Percentiles rank a stretch among this genome's conserved stretches.
Conservation (phyloP, 352 stramenopile genomes). For the Thalassiosira livingstoniorum region DNA sequence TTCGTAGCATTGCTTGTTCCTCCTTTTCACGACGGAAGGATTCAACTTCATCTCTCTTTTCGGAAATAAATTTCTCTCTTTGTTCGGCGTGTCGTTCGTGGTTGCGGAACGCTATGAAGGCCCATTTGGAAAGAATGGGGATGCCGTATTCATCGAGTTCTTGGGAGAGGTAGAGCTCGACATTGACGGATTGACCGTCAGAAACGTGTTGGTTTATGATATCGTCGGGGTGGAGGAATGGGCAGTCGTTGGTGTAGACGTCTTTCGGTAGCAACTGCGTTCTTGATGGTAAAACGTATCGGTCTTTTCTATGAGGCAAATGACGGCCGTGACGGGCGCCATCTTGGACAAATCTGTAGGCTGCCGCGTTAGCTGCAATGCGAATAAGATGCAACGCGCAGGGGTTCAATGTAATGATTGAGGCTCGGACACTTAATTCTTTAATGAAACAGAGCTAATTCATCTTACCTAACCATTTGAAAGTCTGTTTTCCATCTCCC, state of each 20-base stretch:
- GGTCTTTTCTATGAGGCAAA: background rate
- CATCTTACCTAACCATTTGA: conserved; percentile 37
- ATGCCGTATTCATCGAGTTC: conserved; percentile 34
- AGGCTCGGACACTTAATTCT: background rate
- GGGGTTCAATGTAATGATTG: background rate
- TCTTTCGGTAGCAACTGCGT: conserved; percentile 26
- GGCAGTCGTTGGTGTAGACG: conserved; percentile 33
- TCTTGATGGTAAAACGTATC: background rate
- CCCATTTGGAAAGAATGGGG: conserved; percentile 32
- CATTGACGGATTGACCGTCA: conserved; percentile 31
- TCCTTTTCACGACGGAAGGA: conserved; percentile 8
- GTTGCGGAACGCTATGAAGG: conserved; percentile 31
- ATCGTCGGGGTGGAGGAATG: conserved; percentile 40
- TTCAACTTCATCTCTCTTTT: conserved; percentile 26
- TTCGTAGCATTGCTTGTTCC: background rate
- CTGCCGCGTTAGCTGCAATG: conserved; percentile 11
- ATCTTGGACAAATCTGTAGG: conserved; percentile 6
- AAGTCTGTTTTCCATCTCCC: conserved; percentile 25
- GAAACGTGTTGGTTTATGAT: conserved; percentile 22
- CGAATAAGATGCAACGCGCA: background rate
- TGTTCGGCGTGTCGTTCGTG: conserved; percentile 5
- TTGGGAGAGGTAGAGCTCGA: conserved; percentile 21
- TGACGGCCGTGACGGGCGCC: conserved; percentile 4
- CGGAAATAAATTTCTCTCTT: background rate
- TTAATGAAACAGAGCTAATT: background rate